Base-by-base conservation (phyloP, 2,329 filamentous ascomycete species). In the Chaetomium globosum region DNA sequence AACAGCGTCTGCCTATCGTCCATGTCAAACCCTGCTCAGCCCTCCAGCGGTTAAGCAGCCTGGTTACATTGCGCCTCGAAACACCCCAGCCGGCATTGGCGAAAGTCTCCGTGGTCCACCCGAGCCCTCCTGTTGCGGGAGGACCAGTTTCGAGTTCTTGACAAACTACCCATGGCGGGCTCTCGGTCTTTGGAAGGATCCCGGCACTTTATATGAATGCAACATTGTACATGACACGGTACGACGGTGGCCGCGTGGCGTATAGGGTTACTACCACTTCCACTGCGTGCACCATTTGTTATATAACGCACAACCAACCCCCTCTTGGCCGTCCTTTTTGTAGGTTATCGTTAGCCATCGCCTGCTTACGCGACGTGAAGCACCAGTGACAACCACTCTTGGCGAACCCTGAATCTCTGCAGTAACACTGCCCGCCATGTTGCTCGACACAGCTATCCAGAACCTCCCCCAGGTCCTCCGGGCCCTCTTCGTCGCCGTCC, bases 401-500 rank as follows among this genome's bases (percentile, higher is more conserved):
- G 46, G 46, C n/a, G 23, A 23, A 8, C 12, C 7, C 46, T 12
- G 21, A 48, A 4, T n/a, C 21, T 23, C 46, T 8, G 9, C 19
- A 7, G 12, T n/a, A 23, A 48, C 7, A 21, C 6, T n/a, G 46
- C 9, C 46, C 23, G 39, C 19, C 30, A 56, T 56, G 53, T 26
- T 56, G 19, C 53, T 56, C 53, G 53, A 56, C 30, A n/a, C 53
- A n/a, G 19, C 16, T 2, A 7, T 59, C 28, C 6, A 21, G 12
- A 43, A 28, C 21, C 39, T 33, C 26, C 46, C 26, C 53, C 13
- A n/a, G 26, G 28, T 49, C 16, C 26, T 49, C 13, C 70, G 69
- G 3, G 43, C 51, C 31, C 23, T 73, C n/a, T 66, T 70, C 3
- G 66, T 53, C 23, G 57, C 66, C 33, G 82, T 95, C 36, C 91